Evolutionary conservation across 106 monocot species (phyloP).

Genomic region (Phalaenopsis aphrodite): DNA sequence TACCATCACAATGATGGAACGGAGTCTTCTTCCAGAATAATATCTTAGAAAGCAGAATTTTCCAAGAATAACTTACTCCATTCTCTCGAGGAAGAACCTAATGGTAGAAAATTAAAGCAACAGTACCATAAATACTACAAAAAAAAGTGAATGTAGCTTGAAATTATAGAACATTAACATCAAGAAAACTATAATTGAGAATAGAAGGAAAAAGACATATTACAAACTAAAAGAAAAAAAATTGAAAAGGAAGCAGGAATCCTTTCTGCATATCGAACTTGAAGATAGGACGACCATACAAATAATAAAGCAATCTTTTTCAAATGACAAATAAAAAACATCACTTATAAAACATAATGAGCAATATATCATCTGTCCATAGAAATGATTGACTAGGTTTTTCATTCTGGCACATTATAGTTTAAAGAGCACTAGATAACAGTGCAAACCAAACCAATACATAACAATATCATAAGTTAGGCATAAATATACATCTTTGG

Average conservation of each 20-base stretch:
- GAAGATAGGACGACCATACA: neutral
- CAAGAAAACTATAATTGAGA: neutral
- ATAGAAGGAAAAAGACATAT: neutral
- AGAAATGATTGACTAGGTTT: neutral
- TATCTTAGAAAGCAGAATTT: constrained; percentile 36
- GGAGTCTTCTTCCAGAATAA: constrained; percentile 21
- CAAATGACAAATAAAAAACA: neutral
- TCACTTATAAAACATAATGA: neutral
- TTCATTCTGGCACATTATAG: neutral
- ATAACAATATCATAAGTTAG: too few species aligned
- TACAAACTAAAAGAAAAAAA: neutral
- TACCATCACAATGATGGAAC: constrained; percentile 10
- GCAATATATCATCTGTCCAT: neutral
- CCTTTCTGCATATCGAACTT: neutral
- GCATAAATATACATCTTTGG: too few species aligned
- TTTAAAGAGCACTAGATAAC: neutral
- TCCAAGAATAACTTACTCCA: constrained; percentile 59
- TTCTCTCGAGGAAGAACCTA: constrained; percentile 62
- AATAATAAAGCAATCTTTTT: neutral
- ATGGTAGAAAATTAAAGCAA: neutral
- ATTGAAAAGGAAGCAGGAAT: neutral
- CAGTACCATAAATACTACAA: neutral
- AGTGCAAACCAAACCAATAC: too few species aligned
- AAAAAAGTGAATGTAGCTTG: neutral
- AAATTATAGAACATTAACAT: neutral